Percentiles rank a stretch among this genome's conserved stretches.
Conservation (phyloP, 2,329 filamentous ascomycete genomes). For the Curvularia hawaiiensis region DNA sequence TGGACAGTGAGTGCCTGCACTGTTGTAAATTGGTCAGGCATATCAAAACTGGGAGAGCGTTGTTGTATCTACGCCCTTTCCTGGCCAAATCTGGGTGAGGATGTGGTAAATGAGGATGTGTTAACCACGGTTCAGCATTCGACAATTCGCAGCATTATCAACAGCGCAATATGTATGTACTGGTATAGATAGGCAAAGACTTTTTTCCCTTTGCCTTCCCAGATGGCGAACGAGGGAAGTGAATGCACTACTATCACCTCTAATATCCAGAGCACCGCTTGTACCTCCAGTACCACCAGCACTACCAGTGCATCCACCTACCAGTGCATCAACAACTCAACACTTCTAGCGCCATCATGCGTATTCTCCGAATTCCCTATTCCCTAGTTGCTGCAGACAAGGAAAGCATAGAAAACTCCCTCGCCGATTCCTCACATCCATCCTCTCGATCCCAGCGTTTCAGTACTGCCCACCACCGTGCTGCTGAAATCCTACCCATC, state of each 20-base stretch:
- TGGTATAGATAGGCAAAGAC: no score
- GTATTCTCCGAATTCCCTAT: slow-evolving; percentile 16
- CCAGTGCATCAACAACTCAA: background rate
- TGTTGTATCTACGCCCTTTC: background rate
- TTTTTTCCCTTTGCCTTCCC: no score
- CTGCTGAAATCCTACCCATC: slow-evolving; percentile 12
- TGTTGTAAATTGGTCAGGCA: background rate
- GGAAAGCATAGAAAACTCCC: background rate
- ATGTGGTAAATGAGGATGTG: background rate
- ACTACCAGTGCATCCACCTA: background rate
- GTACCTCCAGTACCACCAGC: no score
- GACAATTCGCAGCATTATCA: no score
- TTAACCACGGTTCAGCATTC: background rate
- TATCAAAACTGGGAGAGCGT: no score
- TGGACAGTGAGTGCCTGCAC: background rate
- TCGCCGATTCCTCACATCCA: slow-evolving; percentile 13
- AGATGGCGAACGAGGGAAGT: background rate
- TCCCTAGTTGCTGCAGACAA: slow-evolving; percentile 13
- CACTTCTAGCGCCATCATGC: slow-evolving; percentile 7
- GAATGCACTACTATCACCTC: background rate
- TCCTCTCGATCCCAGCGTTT: slow-evolving; percentile 19
- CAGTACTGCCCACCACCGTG: slow-evolving; percentile 17
- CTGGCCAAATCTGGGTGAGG: background rate
- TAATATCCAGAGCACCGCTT: no score
- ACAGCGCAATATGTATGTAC: no score